Base-by-base conservation (phyloP, 1,284 basidiomycete genomes). In the Moesziomyces sp. region DNA sequence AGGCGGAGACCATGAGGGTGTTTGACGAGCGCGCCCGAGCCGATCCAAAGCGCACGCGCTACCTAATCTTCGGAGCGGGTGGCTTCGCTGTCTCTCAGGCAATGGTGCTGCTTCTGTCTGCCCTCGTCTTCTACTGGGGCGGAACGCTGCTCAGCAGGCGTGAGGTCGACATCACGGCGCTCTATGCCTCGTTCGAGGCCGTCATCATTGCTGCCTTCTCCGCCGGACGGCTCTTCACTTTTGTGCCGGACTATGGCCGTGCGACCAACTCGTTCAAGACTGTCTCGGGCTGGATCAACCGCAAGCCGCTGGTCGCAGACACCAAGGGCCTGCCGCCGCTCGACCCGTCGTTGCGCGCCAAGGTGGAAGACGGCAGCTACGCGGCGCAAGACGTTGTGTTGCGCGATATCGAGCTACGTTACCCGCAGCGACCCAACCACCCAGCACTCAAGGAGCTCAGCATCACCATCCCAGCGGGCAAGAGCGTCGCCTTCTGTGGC, bases 61-160 rank as follows among this genome's bases (percentile, higher is more conserved):
- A 54, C 28, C 75, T 86, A 14, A 42, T 82, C 26, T 59, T 77
- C 24, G 84, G 84, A 13, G 79, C 83, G 5, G 46, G 78, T 18
- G 82, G 83, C 1, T 84, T 86, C 47, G 85, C 83, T 1, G 61
- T 83, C 6, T 78, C 78, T 7, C 84, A 85, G 64, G 84, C 81
- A 9, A 79, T 82, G 57, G 66, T 86, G 10, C 71, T 84, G 14
- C 64, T 84, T 19, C 74, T 85, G 14, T 54, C 79, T 9, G 84
- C 80, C 1, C 67, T 86, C 19, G 74, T 85, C 52, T 85, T 86
- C 64, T 86, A 75, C 58, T 86, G 83, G 80, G 85, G 84, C 23
- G 84, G 82, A 9, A 58, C 57, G 30, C 74, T 83, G 19, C 58
- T 81, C 30, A 74, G 78, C 21, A 69, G 45, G 70, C 75, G 58